Evolutionary conservation across 305 asterid genomes (phyloP), one percentile per base, ranked within the genome.

Genomic region (Striga hermonthica): DNA sequence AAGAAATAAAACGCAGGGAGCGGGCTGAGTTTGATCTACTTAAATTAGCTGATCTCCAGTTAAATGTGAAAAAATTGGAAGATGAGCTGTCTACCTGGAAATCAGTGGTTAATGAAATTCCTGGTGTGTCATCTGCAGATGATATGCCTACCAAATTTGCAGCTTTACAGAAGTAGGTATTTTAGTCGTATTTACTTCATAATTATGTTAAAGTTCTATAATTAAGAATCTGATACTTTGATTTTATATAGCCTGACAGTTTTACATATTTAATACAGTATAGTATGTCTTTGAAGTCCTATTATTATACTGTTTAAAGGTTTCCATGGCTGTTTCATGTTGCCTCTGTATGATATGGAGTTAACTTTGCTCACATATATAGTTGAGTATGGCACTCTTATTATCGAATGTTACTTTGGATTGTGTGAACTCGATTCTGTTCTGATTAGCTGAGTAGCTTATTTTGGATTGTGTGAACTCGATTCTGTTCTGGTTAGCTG

Each of bases 1-100:
- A 87, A 80, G 98, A 92, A 70, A 89, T 84, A 73, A 72, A 75
- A 49, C 79, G 87, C 69, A 83, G 88, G 80, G 97, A 87, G 77
- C 81, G 89, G 81, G 81, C 95, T 63, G 98, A 89, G 79, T 62
- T 79, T 48, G 97, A 92, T 72, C 83, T 92, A 45, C 79, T 79
- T 64, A 87, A 77, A 78, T 70, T 84, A 69, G 68, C 87, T 65
- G 83, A 75, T 67, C 76, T 78, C 71, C 84, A 83, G 69, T 68
- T 72, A 60, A 81, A 70, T 68, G 68, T 81, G 78, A 74, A 79
- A 74, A 79, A 74, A 71, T 74, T 92, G 78, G 91, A 89, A 78
- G 80, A 83, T 68, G 98, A 92, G 82, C 73, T 89, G 82, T 82
- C 85, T 60, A 57, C 81, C 38, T 92, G 98, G 96, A 89, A 81